Conservation (phyloP, 2,329 filamentous ascomycete species). For the Ciborinia camelliae region DNA sequence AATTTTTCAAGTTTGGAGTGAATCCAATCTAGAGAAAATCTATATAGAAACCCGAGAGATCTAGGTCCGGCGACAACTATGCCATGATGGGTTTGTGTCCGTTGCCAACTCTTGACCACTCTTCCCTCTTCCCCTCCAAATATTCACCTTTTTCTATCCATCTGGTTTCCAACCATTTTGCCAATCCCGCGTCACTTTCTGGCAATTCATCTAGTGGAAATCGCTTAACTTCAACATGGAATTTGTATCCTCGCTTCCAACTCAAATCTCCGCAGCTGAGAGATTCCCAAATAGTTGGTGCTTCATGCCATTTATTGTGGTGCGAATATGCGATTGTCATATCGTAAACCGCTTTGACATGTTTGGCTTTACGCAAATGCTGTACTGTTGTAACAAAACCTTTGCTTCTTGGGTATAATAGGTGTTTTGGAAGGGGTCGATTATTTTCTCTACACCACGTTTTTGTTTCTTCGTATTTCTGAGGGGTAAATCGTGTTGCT, state of each 20-base stretch:
- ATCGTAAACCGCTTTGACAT: slow-evolving; percentile 54
- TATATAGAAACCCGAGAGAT: not conserved
- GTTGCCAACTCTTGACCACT: slow-evolving; percentile 39
- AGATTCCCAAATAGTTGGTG: slow-evolving; percentile 53
- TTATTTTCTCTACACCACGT: slow-evolving; percentile 51
- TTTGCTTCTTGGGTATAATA: slow-evolving; percentile 58
- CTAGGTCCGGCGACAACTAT: slow-evolving; percentile 4
- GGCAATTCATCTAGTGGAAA: slow-evolving; percentile 50
- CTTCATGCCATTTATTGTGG: slow-evolving; percentile 43
- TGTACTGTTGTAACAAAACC: slow-evolving; percentile 59
- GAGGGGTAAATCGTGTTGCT: slow-evolving; percentile 55
- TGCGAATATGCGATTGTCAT: slow-evolving; percentile 53
- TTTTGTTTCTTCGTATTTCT: slow-evolving; percentile 51
- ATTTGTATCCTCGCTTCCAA: slow-evolving; percentile 43
- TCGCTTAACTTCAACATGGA: slow-evolving; percentile 49
- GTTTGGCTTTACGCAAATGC: slow-evolving; percentile 49
- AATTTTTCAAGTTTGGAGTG: not conserved
- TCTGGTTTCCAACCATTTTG: slow-evolving; percentile 50
- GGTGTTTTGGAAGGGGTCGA: slow-evolving; percentile 52
- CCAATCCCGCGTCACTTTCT: slow-evolving; percentile 46
- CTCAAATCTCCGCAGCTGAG: slow-evolving; percentile 44
- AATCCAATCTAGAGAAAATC: not conserved
- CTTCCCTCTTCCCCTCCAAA: slow-evolving; percentile 45
- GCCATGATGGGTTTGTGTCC: slow-evolving; percentile 4
- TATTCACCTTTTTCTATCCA: slow-evolving; percentile 54